A percentile compares a stretch with the other conserved stretches of the same genome.
Evolutionary conservation across 176 grass and related monocot genomes (phyloP).

Genomic region (Oryza meridionalis): DNA sequence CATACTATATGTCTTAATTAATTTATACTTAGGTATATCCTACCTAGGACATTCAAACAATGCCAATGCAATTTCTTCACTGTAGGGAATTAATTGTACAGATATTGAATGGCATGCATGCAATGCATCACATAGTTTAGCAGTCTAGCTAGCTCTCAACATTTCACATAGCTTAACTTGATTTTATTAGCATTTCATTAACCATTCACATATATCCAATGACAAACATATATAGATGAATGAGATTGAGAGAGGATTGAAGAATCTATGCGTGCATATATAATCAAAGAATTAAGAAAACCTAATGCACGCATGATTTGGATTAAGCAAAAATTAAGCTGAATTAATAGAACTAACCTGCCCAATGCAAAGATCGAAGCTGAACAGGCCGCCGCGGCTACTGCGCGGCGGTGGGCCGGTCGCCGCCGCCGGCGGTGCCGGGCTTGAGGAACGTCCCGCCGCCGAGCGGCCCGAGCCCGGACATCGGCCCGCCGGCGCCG

Average conservation of each 20-base stretch:
- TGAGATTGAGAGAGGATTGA: too few species aligned
- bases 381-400: not conserved
- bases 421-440: conserved; percentile 57
- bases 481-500: conserved; percentile 39
- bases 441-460: conserved; percentile 66
- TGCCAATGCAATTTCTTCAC: not conserved
- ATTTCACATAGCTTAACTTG: too few species aligned
- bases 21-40: not conserved
- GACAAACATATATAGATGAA: too few species aligned
- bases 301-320: not conserved
- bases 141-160: too few species aligned
- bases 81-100: not conserved
- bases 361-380: not conserved
- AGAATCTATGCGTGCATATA: not conserved
- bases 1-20: not conserved
- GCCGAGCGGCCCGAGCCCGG: conserved; percentile 42
- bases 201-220: too few species aligned
- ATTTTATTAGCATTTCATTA: too few species aligned
- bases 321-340: not conserved
- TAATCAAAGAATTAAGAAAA: not conserved
- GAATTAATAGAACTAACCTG: conserved; percentile 27
- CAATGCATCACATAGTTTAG: too few species aligned
- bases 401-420: conserved; percentile 50
- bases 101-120: too few species aligned
- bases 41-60: not conserved